A percentile compares a stretch with the other conserved stretches of the same genome.
Evolutionary conservation across 2,329 filamentous ascomycete genomes (phyloP).

Genomic region (Parastagonospora nodorum): DNA sequence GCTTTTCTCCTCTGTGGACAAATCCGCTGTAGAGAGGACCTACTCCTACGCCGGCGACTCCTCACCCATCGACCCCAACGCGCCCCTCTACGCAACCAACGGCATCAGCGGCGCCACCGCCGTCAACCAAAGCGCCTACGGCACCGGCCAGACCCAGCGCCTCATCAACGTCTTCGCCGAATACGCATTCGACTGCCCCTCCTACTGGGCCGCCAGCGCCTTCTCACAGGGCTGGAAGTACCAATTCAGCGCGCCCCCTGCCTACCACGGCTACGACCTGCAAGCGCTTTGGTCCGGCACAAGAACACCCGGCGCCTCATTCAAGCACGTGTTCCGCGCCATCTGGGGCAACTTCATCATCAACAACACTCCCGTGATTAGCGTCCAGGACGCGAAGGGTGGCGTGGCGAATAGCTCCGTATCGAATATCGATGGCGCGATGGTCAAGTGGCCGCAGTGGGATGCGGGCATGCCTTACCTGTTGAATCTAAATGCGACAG

Average conservation of each 20-base stretch:
- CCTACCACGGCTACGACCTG: conserved; percentile 42
- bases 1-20: conserved; percentile 41
- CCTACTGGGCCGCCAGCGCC: conserved; percentile 48
- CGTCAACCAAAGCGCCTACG: conserved; percentile 36
- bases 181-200: conserved; percentile 50
- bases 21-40: conserved; percentile 28
- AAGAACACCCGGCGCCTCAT: conserved; percentile 26
- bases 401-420: conserved; percentile 27
- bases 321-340: conserved; percentile 41
- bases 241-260: conserved; percentile 34
- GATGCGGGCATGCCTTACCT: conserved; percentile 19
- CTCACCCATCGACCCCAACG: conserved; percentile 22
- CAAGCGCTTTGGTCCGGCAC: conserved; percentile 37
- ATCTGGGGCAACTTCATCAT: conserved; percentile 43
- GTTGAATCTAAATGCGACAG: conserved; percentile 38
- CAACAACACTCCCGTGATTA: conserved; percentile 31
- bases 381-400: conserved; percentile 32
- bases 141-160: conserved; percentile 42
- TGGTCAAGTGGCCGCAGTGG: conserved; percentile 38
- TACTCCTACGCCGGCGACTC: conserved; percentile 38
- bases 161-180: conserved; percentile 53
- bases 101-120: conserved; percentile 29
- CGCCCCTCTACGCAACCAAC: conserved; percentile 31
- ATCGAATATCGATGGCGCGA: conserved; percentile 12
- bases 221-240: conserved; percentile 42